These are phyloP conservation scores for Myriosclerotinia duriaeana DNA, from an alignment of 2,329 filamentous ascomycete genomes.

Conservation along the genomic window DNA sequence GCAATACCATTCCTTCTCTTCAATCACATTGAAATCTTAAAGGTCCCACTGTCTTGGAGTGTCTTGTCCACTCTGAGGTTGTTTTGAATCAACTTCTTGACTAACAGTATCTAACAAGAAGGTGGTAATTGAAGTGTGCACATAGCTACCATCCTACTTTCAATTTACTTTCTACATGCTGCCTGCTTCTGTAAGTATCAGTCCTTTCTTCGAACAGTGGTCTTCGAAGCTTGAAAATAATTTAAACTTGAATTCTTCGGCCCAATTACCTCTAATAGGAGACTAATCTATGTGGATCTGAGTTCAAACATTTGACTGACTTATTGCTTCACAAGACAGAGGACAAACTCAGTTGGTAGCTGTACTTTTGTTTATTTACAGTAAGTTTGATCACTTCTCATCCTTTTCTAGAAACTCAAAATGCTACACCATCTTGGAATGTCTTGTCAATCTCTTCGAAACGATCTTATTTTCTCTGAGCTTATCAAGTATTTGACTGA, in stretches of 20 bases:
- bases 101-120: neutral
- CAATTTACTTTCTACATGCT: neutral
- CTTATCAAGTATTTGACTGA: neutral
- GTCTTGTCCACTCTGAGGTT: neutral
- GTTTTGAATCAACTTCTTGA: neutral
- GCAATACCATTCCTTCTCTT: neutral
- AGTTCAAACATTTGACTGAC: neutral
- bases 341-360: neutral
- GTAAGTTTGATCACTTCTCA: neutral
- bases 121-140: neutral
- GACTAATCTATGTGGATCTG: too few species aligned
- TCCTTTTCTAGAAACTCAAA: neutral
- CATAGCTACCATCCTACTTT: neutral
- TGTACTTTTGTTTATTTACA: neutral
- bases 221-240: neutral
- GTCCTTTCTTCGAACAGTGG: rapidly evolving
- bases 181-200: neutral
- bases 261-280: neutral
- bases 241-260: neutral
- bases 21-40: neutral
- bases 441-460: neutral
- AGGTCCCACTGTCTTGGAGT: neutral
- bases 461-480: neutral
- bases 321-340: neutral
- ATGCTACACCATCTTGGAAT: neutral